phyloP scores from a whole-genome alignment of 116 monocot species.

The Cymodocea nodosa region DNA sequence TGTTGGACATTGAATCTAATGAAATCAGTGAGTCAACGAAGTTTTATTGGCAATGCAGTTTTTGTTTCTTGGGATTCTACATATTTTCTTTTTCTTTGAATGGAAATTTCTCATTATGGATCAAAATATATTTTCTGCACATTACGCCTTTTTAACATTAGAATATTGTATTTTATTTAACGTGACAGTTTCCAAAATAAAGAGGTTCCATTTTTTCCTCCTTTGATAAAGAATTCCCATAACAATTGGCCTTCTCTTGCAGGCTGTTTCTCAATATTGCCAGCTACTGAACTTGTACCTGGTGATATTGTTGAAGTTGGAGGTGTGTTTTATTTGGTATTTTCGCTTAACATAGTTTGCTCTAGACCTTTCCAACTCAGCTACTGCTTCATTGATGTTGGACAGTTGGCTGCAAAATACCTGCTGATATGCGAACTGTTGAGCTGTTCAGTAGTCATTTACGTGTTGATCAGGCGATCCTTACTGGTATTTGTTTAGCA shows the following conservation, averaged over 20 bases:
- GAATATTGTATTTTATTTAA: neutral
- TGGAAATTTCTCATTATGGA: too few relatives aligned
- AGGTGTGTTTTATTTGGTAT: constrained; percentile 28
- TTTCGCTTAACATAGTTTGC: neutral
- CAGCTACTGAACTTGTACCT: constrained; percentile 95
- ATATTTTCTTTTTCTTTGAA: too few relatives aligned
- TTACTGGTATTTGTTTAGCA: constrained; percentile 53
- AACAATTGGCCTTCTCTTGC: constrained; percentile 9
- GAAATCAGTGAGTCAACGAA: too few relatives aligned
- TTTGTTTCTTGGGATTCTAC: too few relatives aligned
- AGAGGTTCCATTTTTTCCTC: neutral
- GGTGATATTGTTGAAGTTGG: constrained; percentile 99
- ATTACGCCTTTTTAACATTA: too few relatives aligned
- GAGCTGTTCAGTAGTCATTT: constrained; percentile 91
- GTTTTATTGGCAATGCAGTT: too few relatives aligned
- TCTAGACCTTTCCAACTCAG: neutral
- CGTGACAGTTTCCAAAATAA: neutral
- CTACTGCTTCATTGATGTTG: constrained; percentile 1
- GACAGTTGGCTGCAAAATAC: constrained; percentile 91
- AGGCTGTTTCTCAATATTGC: constrained; percentile 96
- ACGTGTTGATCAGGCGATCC: constrained; percentile 99
- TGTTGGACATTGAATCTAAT: too few relatives aligned
- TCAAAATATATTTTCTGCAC: too few relatives aligned
- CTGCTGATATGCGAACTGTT: constrained; percentile 92
- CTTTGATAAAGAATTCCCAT: neutral